Evolutionary conservation across 805 yeast genomes (phyloP), one percentile per base, ranked within the genome.

Genomic region (Cyberlindnera suaveolens): DNA sequence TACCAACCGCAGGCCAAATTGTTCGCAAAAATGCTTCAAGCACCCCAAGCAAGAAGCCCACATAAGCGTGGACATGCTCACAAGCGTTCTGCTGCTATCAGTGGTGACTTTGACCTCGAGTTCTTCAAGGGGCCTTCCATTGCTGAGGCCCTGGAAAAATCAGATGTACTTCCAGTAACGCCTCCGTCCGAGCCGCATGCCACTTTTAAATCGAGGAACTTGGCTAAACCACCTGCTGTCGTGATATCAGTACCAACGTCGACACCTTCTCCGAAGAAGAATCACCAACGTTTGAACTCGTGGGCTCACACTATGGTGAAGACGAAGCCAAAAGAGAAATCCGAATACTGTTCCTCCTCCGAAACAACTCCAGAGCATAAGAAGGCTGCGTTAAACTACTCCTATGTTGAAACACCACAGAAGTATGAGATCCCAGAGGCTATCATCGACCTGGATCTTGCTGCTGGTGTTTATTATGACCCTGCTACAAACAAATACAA

Each of bases 1-100:
- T 35, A 13, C 27, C 20, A 5, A 20, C 31, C 27, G 3, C 36
- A 16, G 17, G 10, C 26, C 20, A 33, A 9, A 15, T 33, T 16
- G 19, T 20, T 33, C 16, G 6, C 36, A 3, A 17, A 40, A 15
- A 46, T 46, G 57, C 42, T 48, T 13, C 46, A 46, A n/a, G 54
- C 67, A 1, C 39, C 52, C 2, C 48, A 49, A 29, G 31, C 45
- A 4, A 40, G 40, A 34, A 34, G 43, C 31, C 48, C 70, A 2
- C 54, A 62, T 36, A 67, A 66, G 54, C 67, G 77, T 49, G 77
- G 80, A 2, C 96, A 88, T 63, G 76, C 85, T 36, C 96, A 88
- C 56, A 77, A 86, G 55, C 68, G 96, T 41, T 87, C 96, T 0
- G 89, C 91, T 18, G 96, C 96, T 0, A 82, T 88, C 6, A 84